Evolutionary conservation across 805 yeast genomes (phyloP), one percentile per base, ranked within the genome.

Genomic region (Candida ortonii): DNA sequence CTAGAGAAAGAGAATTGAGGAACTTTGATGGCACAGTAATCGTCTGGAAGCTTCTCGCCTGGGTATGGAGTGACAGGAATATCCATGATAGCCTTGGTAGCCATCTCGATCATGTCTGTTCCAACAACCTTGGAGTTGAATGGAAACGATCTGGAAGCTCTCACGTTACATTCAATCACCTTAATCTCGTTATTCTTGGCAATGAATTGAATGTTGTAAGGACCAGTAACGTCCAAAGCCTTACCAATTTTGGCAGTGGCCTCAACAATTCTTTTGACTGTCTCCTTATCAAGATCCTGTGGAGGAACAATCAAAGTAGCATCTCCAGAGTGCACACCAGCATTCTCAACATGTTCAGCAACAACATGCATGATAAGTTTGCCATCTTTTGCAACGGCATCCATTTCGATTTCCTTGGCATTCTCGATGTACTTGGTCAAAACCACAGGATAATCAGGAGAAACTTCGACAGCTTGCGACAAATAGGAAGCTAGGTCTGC

Each of bases 81-180:
- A 48, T 90, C 97, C 78, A 81, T 79, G 53, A 90, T 84, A 30
- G 96, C 97, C 63, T 84, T 86, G 34, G 97, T 89, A 33, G 98
- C 97, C 83, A 90, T 79, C 65, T 89, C 97, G 65, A 90, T 90
- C 68, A 90, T 74, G 63, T 90, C 95, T 39, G 90, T 88, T 47
- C 97, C 97, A 46, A 88, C 88, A 53, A 88, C 96, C 78, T 90
- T 90, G 33, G 97, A 90, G 49, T 89, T 87, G 68, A 93, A 90
- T 65, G 98, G 98, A 86, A 87, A 89, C 12, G 97, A 90, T 64
- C 98, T 84, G n/a, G 97, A 90, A 22, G 98, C 98, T 68, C 98
- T 84, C 39, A 90, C 96, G 59, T 90, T 90, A 76, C 98, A 90
- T 69, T 90, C 98, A 59, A 90, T 90, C 35, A 90, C 98, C 78